Evolutionary conservation across 2,329 filamentous ascomycete species (phyloP).

Genomic region (Colletotrichum zoysiae): DNA sequence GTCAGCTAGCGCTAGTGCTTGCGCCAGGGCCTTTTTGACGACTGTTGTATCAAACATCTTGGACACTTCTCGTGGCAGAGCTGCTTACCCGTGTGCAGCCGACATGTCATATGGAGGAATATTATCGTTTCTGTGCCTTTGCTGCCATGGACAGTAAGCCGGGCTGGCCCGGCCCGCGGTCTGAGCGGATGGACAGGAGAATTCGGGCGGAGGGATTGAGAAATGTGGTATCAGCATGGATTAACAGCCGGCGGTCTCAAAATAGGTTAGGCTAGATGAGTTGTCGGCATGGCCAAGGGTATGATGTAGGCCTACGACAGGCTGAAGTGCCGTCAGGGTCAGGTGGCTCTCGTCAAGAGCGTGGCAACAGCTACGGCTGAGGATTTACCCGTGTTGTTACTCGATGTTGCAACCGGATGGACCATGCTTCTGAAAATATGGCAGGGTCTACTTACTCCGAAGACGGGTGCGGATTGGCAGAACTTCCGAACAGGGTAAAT

Average conservation of each 20-base stretch:
- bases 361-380: slow-evolving; percentile 6
- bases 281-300: slow-evolving; percentile 26
- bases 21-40: background rate
- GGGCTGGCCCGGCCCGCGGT: slow-evolving; percentile 36
- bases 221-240: background rate
- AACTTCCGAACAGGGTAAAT: background rate
- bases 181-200: slow-evolving; percentile 19
- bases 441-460: background rate
- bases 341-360: slow-evolving; percentile 4
- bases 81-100: background rate
- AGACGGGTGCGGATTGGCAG: slow-evolving; percentile 4
- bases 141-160: slow-evolving; percentile 27
- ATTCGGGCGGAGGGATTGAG: background rate
- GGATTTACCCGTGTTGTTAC: slow-evolving; percentile 13
- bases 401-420: background rate
- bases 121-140: slow-evolving; percentile 19
- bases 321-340: no score
- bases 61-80: background rate
- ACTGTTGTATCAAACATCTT: background rate
- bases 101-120: slow-evolving; percentile 24
- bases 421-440: background rate
- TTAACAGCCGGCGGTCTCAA: slow-evolving; percentile 13
- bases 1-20: background rate
- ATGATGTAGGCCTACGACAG: background rate
- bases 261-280: slow-evolving; percentile 14